These are phyloP conservation scores for Colletotrichum spaethianum DNA, from an alignment of 2,329 filamentous ascomycete species.

Conservation along the genomic window DNA sequence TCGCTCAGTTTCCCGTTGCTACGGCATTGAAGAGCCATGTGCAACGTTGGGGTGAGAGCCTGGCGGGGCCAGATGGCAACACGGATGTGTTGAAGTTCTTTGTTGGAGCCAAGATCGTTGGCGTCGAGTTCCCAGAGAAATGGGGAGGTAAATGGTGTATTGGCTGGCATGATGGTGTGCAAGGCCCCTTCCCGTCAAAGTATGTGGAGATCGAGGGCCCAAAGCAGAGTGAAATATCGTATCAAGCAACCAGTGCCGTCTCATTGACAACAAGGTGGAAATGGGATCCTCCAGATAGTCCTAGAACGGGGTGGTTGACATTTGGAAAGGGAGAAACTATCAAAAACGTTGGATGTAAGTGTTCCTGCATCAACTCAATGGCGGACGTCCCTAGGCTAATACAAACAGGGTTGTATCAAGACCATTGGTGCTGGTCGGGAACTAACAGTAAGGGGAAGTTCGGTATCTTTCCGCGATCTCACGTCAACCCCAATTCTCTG, in stretches of 20 bases:
- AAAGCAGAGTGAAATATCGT: constrained; percentile 38
- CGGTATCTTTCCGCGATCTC: constrained; percentile 57
- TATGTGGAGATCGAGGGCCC: constrained; percentile 47
- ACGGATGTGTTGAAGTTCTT: constrained; percentile 57
- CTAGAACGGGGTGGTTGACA: constrained; percentile 41
- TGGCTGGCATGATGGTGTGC: constrained; percentile 51
- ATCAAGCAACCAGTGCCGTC: constrained; percentile 25
- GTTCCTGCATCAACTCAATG: too few relatives aligned
- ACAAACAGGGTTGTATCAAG: constrained; percentile 48
- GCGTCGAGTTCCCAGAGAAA: constrained; percentile 51
- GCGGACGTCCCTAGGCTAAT: not conserved
- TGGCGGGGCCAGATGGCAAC: constrained; percentile 50
- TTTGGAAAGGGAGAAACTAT: constrained; percentile 65
- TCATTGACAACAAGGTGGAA: constrained; percentile 50
- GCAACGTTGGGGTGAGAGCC: constrained; percentile 51
- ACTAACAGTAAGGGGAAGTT: constrained; percentile 54
- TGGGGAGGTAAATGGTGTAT: constrained; percentile 54
- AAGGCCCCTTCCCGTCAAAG: constrained; percentile 49
- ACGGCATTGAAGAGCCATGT: constrained; percentile 53
- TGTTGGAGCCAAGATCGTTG: constrained; percentile 50
- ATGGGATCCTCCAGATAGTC: constrained; percentile 44
- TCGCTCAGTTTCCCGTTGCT: constrained; percentile 50
- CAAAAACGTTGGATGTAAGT: constrained; percentile 59
- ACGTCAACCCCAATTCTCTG: constrained; percentile 49
- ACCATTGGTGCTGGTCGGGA: constrained; percentile 60